Conservation (phyloP, 495 filamentous ascomycete species). For the Penicillium pulvis region DNA sequence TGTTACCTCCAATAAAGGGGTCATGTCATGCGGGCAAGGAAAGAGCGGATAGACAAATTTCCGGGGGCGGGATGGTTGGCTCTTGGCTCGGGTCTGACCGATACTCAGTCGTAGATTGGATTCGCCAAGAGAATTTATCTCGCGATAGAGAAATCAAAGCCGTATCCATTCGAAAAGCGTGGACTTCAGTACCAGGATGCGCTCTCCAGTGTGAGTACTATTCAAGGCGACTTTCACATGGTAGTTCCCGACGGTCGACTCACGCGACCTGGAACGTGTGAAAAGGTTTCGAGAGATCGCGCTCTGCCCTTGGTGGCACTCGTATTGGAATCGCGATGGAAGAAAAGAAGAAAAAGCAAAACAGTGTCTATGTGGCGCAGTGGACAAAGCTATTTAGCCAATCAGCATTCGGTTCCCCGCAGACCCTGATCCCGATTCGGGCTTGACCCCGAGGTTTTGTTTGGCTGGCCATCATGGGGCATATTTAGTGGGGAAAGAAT, state of each 20-base stretch:
- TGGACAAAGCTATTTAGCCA: not conserved
- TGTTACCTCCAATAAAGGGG: constrained; percentile 5
- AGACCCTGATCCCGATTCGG: not conserved
- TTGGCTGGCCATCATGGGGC: not conserved
- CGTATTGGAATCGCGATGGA: not conserved
- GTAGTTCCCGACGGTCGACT: not conserved
- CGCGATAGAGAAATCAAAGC: not conserved
- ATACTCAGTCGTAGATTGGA: not conserved
- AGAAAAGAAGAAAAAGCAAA: not conserved
- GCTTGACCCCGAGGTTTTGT: not conserved
- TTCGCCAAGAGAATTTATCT: not conserved
- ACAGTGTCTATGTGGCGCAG: not conserved
- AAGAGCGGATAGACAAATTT: not conserved
- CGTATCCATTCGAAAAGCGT: not conserved
- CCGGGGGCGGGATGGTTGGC: not conserved
- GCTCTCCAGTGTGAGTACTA: not conserved
- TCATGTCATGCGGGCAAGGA: constrained; percentile 7
- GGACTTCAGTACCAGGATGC: not conserved
- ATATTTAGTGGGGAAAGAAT: not conserved
- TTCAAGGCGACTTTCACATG: not conserved
- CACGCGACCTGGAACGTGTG: not conserved
- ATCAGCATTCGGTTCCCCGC: not conserved
- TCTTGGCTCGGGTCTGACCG: not conserved
- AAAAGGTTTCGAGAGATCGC: not conserved
- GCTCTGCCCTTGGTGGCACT: not conserved